A percentile compares a stretch with the other conserved stretches of the same genome.
Evolutionary conservation across 306 rosid species (phyloP).

Genomic region (Inga laurina): DNA sequence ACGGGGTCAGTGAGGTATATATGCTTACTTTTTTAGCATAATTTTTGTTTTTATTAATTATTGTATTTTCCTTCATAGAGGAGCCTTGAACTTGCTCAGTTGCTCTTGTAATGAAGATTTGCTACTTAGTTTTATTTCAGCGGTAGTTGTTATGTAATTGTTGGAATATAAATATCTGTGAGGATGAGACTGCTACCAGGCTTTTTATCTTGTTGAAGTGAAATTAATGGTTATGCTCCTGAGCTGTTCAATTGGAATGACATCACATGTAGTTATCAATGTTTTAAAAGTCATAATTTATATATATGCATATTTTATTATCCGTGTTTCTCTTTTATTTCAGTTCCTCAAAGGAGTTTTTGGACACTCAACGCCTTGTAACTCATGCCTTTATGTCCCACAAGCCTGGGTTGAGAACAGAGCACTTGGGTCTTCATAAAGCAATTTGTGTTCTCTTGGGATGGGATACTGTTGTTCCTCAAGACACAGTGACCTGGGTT

Average conservation of each 20-base stretch:
- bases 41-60: not conserved
- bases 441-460: slow-evolving; percentile 93
- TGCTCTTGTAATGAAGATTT: slow-evolving; percentile 10
- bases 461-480: slow-evolving; percentile 78
- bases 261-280: not conserved
- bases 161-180: not conserved
- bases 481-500: slow-evolving; percentile 79
- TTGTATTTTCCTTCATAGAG: not conserved
- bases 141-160: not conserved
- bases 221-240: not conserved
- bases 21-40: not conserved
- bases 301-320: slow-evolving; percentile 20
- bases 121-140: not conserved
- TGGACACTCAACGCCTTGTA: slow-evolving; percentile 85
- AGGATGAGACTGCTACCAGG: not conserved
- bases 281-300: not conserved
- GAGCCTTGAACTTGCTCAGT: slow-evolving; percentile 19
- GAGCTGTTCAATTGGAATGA: not conserved
- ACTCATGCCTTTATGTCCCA: slow-evolving; percentile 97
- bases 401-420: slow-evolving; percentile 74
- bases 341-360: slow-evolving; percentile 93
- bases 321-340: slow-evolving; percentile 32
- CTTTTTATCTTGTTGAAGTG: not conserved
- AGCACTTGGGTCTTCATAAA: slow-evolving; percentile 85
- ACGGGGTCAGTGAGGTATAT: slow-evolving; percentile 35